Evolutionary conservation across 345 rosid genomes (phyloP), one percentile per base, ranked within the genome.

Genomic region (Cardamine resedifolia): DNA sequence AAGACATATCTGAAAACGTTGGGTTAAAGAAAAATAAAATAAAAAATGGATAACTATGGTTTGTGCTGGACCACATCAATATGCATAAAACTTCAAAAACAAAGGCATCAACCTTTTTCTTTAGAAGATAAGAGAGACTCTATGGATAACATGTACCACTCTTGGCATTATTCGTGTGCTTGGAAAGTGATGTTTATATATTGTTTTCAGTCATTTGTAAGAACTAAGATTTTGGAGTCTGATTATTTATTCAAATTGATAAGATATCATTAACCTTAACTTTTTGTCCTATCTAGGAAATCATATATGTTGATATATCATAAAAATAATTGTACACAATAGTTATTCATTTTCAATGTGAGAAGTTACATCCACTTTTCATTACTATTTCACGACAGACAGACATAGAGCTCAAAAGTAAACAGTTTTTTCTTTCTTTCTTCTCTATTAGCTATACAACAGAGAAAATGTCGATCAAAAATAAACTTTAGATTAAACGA

Each of bases 61-160:
- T 47, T 38, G 51, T 57, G 44, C 20, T 74, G 78, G 78, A 74
- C 77, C 77, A 74, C 77, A 48, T 58, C 77, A 74, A 74, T 66
- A 48, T 36, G 72, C 67, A 74, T 66, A 74, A 66, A 49, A 74
- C 10, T 14, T 58, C 61, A 74, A 58, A 74, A 66, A 48, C 60
- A 74, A 66, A 74, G 60, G 72, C 61, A 74, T 74, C 72, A 58
- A 74, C 53, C 61, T 74, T 72, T 62, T 74, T 74, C 60, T 36
- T 74, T 51, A 65, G 77, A 66, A 58, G 78, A 74, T 74, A 74
- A 74, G 78, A 74, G 78, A 74, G 60, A 27, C 21, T 36, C 61
- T 48, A 66, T 74, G 60, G 77, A 58, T 39, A 74, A 19, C 78
- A 58, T 74, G 36, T 74, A 74, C 66, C 18, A 10, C 19, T 38